phyloP scores from a whole-genome alignment of 2,329 filamentous ascomycete species.

The Coniosporium tulheliwenetii region DNA sequence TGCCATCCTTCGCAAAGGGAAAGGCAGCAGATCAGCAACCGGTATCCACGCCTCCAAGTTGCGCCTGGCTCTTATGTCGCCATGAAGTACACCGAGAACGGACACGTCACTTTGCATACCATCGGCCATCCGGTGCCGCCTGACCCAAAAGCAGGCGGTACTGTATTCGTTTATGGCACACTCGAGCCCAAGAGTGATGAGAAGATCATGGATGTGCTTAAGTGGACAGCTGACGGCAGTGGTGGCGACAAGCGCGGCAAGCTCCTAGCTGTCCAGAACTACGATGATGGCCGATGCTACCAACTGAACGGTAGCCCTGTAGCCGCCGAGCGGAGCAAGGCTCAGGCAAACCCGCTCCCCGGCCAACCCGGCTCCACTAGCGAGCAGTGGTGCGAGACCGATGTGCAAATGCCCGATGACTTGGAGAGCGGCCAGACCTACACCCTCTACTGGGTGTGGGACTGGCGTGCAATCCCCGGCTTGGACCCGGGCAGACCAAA shows the following conservation, averaged over 20 bases:
- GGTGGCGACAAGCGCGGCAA: conserved; percentile 66
- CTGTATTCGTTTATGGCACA: conserved; percentile 34
- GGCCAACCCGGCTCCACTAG: conserved; percentile 27
- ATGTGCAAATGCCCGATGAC: conserved; percentile 58
- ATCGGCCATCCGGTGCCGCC: conserved; percentile 7
- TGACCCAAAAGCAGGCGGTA: conserved; percentile 23
- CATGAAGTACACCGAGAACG: conserved; percentile 35
- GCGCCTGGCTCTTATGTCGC: conserved; percentile 31
- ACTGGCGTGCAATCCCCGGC: conserved; percentile 51
- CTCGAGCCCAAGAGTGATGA: conserved; percentile 35
- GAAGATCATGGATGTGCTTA: conserved; percentile 48
- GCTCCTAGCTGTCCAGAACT: conserved; percentile 64
- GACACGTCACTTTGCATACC: conserved; percentile 24
- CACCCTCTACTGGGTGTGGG: conserved; percentile 93
- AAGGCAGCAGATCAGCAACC: conserved; percentile 35
- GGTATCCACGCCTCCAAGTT: conserved; percentile 47
- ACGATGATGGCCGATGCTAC: conserved; percentile 83
- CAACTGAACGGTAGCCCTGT: conserved; percentile 46
- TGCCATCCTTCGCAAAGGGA: conserved; percentile 50
- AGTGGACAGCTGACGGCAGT: conserved; percentile 68
- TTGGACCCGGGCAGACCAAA: conserved; percentile 23
- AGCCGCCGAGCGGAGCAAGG: conserved; percentile 45
- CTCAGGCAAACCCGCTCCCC: conserved; percentile 36
- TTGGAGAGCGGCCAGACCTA: conserved; percentile 48
- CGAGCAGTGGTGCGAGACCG: conserved; percentile 65